phyloP scores from a whole-genome alignment of 83 land plant genomes.

The Diphasiastrum complanatum region DNA sequence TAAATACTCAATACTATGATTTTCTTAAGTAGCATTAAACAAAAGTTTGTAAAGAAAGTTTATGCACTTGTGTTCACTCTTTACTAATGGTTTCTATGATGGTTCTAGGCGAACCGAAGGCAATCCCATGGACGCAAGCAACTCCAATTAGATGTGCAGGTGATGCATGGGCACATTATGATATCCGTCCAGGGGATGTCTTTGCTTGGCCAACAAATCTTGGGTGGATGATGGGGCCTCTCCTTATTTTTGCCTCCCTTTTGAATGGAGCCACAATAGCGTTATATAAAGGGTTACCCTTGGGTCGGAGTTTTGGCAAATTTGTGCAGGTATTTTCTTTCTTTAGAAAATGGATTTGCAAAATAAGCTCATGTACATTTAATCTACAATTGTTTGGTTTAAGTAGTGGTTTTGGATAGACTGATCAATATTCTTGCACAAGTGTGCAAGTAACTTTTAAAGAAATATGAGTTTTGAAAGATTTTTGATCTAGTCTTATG shows the following conservation, averaged over 20 bases:
- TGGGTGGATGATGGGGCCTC: slow-evolving; percentile 18
- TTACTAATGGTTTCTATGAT: too few species aligned
- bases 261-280: slow-evolving; percentile 8
- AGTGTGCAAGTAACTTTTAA: too few species aligned
- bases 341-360: neutral
- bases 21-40: too few species aligned
- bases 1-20: too few species aligned
- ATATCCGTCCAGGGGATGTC: neutral
- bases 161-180: slow-evolving; percentile 15
- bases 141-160: slow-evolving; percentile 16
- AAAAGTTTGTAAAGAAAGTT: too few species aligned
- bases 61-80: too few species aligned
- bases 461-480: too few species aligned
- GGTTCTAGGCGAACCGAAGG: slow-evolving; percentile 15
- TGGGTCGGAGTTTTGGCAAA: slow-evolving; percentile 1
- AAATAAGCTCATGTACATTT: neutral
- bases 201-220: slow-evolving; percentile 12
- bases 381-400: too few species aligned
- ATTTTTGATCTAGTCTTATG: too few species aligned
- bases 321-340: slow-evolving; percentile 1
- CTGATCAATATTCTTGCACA: too few species aligned
- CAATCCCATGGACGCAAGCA: slow-evolving; percentile 12
- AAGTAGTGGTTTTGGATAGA: too few species aligned
- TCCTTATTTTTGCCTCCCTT: slow-evolving; percentile 4
- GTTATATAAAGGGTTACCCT: slow-evolving; percentile 7